Conservation (phyloP, 495 filamentous ascomycete species). For the Xylaria telfairii region DNA sequence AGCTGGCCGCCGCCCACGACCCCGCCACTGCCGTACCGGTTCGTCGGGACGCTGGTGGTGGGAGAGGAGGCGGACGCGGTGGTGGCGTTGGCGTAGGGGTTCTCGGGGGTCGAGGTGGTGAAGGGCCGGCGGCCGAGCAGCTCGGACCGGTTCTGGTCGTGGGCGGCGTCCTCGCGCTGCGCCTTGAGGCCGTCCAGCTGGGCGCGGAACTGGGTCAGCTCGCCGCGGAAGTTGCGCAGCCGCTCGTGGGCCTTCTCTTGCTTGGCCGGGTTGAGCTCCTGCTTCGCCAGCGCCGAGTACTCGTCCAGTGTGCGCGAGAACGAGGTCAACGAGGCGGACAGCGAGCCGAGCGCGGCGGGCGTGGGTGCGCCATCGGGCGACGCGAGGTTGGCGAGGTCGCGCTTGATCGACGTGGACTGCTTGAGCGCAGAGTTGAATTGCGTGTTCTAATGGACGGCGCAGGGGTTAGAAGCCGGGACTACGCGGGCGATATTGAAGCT, state of each 20-base stretch:
- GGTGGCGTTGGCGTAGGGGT: slow-evolving; percentile 78
- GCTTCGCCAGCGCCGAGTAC: slow-evolving; percentile 83
- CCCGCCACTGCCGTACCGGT: slow-evolving; percentile 40
- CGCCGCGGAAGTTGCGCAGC: slow-evolving; percentile 81
- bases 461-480: background rate
- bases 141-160: slow-evolving; percentile 77
- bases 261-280: slow-evolving; percentile 84
- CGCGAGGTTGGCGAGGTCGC: slow-evolving; percentile 78
- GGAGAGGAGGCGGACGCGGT: slow-evolving; percentile 27
- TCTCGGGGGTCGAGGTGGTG: slow-evolving; percentile 86
- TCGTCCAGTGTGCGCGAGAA: slow-evolving; percentile 92
- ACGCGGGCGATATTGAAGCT: background rate
- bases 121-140: slow-evolving; percentile 91
- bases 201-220: slow-evolving; percentile 77
- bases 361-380: slow-evolving; percentile 53
- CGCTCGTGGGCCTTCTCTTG: slow-evolving; percentile 89
- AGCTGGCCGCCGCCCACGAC: slow-evolving; percentile 53
- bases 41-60: slow-evolving; percentile 33
- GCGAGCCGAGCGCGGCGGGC: slow-evolving; percentile 47
- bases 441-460: slow-evolving; percentile 67
- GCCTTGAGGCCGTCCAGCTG: slow-evolving; percentile 78
- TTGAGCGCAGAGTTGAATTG: slow-evolving; percentile 96
- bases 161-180: slow-evolving; percentile 75
- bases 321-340: slow-evolving; percentile 83
- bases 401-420: slow-evolving; percentile 85